These are phyloP conservation scores for Physcomitrellopsis africana DNA, from an alignment of 225 moss, liverwort and hornwort species.

Conservation along the genomic window DNA sequence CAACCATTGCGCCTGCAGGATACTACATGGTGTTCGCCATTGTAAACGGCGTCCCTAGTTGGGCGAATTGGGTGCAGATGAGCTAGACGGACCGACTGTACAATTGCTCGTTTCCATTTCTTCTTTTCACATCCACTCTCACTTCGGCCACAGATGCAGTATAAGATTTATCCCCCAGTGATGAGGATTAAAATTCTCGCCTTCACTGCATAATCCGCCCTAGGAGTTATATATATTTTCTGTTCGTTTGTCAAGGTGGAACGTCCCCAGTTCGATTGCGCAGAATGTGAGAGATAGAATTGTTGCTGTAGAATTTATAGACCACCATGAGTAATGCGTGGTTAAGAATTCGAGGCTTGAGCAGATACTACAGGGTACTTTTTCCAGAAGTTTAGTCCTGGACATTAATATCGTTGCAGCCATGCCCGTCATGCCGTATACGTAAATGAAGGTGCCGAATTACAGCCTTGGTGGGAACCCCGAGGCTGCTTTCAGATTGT, in stretches of 20 bases:
- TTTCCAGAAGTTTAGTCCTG: neutral
- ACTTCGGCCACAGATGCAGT: neutral
- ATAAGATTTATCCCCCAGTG: no score
- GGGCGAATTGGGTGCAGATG: conserved; percentile 45
- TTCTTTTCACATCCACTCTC: neutral
- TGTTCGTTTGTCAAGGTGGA: neutral
- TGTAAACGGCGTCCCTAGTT: conserved; percentile 45
- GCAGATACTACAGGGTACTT: no score
- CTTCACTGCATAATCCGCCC: no score
- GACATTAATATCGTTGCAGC: neutral
- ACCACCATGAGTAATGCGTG: neutral
- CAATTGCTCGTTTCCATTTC: neutral
- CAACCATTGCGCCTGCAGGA: conserved; percentile 42
- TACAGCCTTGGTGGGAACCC: no score
- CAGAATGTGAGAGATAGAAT: conserved; percentile 8
- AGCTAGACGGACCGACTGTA: neutral
- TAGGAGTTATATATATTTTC: no score
- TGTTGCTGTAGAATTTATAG: conserved; percentile 16
- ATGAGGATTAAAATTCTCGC: no score
- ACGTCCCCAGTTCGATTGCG: conserved; percentile 10
- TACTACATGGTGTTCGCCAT: conserved; percentile 66
- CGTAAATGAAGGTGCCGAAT: no score
- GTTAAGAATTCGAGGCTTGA: conserved; percentile 17
- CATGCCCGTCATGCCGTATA: no score
- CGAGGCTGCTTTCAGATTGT: no score